A percentile compares a stretch with the other conserved stretches of the same genome.
These are phyloP conservation scores for Paramecium pentaurelia DNA, from an alignment of 73 alveolate species.

Conservation along the genomic window DNA sequence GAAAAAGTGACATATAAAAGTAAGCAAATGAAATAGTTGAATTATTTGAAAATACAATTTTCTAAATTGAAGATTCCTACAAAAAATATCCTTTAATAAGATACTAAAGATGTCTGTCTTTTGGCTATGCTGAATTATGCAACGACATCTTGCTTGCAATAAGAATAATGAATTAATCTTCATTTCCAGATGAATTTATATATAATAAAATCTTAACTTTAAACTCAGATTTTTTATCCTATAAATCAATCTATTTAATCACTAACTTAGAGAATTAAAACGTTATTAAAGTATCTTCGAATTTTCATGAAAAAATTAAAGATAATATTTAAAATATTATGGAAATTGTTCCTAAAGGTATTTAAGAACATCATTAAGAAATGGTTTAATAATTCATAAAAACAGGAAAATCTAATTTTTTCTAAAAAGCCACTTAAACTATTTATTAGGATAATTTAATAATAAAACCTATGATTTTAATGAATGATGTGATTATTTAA, in stretches of 20 bases:
- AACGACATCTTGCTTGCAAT: background rate
- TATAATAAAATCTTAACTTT: background rate
- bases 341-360: background rate
- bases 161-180: background rate
- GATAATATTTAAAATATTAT: background rate
- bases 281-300: background rate
- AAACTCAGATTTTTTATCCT: background rate
- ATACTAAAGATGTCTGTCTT: background rate
- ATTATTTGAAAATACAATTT: background rate
- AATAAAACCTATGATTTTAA: background rate
- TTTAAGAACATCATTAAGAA: background rate
- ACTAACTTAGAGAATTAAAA: background rate
- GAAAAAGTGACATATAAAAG: background rate
- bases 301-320: background rate
- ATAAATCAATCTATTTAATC: background rate
- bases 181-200: background rate
- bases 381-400: background rate
- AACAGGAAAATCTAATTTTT: constrained; percentile 6
- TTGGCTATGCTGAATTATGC: constrained; percentile 4
- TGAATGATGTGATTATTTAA: background rate
- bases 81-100: background rate
- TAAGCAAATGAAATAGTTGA: background rate
- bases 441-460: background rate
- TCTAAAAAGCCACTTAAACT: background rate
- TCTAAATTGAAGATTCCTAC: background rate